These are phyloP conservation scores for Fusarium napiforme DNA, from an alignment of 2,329 filamentous ascomycete genomes.

Conservation along the genomic window DNA sequence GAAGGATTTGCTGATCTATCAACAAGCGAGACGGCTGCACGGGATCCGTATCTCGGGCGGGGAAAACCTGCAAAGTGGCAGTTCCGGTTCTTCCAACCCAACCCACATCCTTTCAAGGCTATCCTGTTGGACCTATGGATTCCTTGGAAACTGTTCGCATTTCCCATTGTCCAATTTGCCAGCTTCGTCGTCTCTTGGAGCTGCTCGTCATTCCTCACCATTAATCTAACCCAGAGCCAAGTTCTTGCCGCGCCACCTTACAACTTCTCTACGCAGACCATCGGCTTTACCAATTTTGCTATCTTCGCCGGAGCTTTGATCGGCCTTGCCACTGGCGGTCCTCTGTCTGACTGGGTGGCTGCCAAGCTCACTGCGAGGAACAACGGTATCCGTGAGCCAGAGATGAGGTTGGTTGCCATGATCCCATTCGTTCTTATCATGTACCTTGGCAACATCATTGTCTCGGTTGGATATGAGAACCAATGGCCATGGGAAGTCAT, in stretches of 20 bases:
- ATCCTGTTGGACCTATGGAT: not conserved
- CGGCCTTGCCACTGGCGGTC: not conserved
- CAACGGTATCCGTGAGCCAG: not conserved
- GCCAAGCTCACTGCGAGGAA: not conserved
- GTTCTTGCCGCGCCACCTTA: not conserved
- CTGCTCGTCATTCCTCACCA: not conserved
- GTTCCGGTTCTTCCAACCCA: not conserved
- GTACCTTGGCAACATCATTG: not conserved
- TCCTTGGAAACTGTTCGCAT: not conserved
- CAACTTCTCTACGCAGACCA: not conserved
- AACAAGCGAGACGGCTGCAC: not conserved
- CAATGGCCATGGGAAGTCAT: not conserved
- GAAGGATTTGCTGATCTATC: not conserved
- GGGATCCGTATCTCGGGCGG: not conserved
- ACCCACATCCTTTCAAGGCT: not conserved
- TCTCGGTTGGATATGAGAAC: not conserved
- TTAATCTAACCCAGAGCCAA: not conserved
- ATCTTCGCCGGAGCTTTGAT: not conserved
- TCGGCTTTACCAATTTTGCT: not conserved
- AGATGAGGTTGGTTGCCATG: not conserved
- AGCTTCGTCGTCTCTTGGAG: conserved; percentile 1
- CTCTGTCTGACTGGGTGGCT: not conserved
- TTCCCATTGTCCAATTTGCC: not conserved
- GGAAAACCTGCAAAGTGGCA: conserved; percentile 3
- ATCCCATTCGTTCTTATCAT: not conserved